Conservation (phyloP, 352 stramenopile genomes). For the Pythium sukuiense region DNA sequence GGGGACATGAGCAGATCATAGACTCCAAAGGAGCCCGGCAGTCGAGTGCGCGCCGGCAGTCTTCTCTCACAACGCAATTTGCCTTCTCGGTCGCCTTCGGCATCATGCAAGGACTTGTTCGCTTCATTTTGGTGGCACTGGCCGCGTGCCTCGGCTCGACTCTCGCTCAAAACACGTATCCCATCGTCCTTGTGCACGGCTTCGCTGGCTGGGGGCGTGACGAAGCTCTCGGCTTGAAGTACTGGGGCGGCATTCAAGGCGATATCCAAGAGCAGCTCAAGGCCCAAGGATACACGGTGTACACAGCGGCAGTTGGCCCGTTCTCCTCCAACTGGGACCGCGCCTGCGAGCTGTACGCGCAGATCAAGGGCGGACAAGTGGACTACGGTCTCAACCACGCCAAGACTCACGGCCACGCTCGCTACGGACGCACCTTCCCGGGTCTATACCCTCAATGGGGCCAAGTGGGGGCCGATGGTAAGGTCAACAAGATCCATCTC, state of each 20-base stretch:
- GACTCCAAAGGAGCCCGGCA: no score
- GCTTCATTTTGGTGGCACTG: background rate
- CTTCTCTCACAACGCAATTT: background rate
- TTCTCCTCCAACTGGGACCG: slow-evolving; percentile 44
- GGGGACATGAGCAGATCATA: no score
- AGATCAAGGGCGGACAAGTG: no score
- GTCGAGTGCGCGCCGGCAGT: no score
- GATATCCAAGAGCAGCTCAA: no score
- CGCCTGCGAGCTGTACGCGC: slow-evolving; percentile 44
- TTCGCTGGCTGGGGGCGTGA: slow-evolving; percentile 26
- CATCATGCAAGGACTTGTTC: background rate
- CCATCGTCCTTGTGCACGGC: slow-evolving; percentile 34
- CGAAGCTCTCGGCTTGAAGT: slow-evolving; percentile 24
- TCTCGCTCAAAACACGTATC: slow-evolving; percentile 20
- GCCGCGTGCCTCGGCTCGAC: background rate
- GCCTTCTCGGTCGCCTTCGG: background rate
- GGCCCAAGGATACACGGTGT: slow-evolving; percentile 34
- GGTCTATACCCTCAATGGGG: slow-evolving; percentile 65
- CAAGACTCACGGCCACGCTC: no score
- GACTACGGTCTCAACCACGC: no score
- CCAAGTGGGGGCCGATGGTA: slow-evolving; percentile 35
- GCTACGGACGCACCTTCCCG: no score
- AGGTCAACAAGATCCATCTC: slow-evolving; percentile 66
- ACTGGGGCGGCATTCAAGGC: slow-evolving; percentile 31
- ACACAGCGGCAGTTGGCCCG: slow-evolving; percentile 27